These are phyloP conservation scores for Begonia peltatifolia DNA, from an alignment of 306 rosid genomes.

Conservation along the genomic window DNA sequence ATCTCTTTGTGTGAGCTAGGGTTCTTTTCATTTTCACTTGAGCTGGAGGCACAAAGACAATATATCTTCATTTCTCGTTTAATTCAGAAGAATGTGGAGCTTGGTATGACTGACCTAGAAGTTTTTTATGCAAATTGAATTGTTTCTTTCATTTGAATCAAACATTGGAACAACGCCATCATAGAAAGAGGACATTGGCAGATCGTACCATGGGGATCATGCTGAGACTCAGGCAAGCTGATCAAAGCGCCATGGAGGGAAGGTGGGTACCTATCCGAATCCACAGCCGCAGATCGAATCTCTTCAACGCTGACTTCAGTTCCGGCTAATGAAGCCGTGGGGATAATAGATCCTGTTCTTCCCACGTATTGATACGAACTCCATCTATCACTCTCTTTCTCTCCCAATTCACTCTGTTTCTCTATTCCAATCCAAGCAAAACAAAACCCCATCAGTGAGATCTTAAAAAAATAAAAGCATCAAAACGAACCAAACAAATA, in stretches of 20 bases:
- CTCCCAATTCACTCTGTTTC: constrained; percentile 36
- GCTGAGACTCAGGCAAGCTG: constrained; percentile 45
- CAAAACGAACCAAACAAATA: constrained; percentile 3
- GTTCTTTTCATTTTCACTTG: too few relatives aligned
- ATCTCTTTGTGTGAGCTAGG: too few relatives aligned
- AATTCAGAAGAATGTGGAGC: too few relatives aligned
- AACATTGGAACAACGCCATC: too few relatives aligned
- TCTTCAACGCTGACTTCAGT: constrained; percentile 80
- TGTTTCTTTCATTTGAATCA: too few relatives aligned
- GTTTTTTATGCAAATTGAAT: too few relatives aligned
- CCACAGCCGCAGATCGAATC: constrained; percentile 67
- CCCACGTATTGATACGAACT: constrained; percentile 52
- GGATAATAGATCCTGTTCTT: constrained; percentile 47
- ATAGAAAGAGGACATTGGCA: background rate
- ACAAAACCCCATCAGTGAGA: constrained; percentile 11
- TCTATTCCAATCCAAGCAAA: constrained; percentile 17
- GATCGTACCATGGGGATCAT: constrained; percentile 25
- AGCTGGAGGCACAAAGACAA: too few relatives aligned
- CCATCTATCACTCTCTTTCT: constrained; percentile 46
- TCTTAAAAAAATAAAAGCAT: background rate
- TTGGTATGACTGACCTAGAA: too few relatives aligned
- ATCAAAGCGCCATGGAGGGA: constrained; percentile 67
- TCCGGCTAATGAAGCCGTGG: constrained; percentile 50
- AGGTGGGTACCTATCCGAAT: constrained; percentile 61
- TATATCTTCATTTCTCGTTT: too few relatives aligned